A percentile compares a stretch with the other conserved stretches of the same genome.
Conservation (phyloP, 306 rosid species). For the Vigna radiata region DNA sequence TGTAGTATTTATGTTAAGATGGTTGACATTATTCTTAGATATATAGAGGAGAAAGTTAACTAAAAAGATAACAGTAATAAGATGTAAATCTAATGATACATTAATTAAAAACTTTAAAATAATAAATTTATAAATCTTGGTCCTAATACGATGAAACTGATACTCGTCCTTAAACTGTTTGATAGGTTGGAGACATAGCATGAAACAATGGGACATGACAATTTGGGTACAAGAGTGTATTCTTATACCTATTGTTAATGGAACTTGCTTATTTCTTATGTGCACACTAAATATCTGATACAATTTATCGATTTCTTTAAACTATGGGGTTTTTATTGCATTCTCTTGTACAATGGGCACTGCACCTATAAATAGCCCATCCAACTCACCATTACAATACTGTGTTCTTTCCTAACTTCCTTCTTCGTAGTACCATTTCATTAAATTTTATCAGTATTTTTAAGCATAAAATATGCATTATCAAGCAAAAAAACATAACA, state of each 20-base stretch:
- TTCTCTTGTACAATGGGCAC: neutral
- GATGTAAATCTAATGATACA: no score
- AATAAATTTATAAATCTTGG: no score
- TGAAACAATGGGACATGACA: neutral
- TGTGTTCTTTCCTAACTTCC: neutral
- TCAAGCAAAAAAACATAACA: no score
- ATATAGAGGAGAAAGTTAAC: no score
- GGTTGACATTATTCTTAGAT: no score
- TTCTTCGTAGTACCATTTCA: neutral
- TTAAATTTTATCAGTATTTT: no score
- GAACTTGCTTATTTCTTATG: neutral
- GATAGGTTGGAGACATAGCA: neutral
- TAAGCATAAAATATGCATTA: no score
- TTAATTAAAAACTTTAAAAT: no score
- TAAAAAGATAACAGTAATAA: no score
- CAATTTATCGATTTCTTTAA: neutral
- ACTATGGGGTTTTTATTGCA: neutral
- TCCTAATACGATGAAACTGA: no score
- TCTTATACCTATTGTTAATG: neutral
- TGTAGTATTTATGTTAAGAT: no score
- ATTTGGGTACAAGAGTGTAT: neutral
- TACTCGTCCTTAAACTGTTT: neutral
- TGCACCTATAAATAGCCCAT: neutral
- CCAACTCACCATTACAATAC: neutral
- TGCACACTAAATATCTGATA: neutral